Percentiles rank a stretch among this genome's conserved stretches.
These are phyloP conservation scores for Vitis hybrid DNA, from an alignment of 177 flowering plant genomes.

Conservation along the genomic window DNA sequence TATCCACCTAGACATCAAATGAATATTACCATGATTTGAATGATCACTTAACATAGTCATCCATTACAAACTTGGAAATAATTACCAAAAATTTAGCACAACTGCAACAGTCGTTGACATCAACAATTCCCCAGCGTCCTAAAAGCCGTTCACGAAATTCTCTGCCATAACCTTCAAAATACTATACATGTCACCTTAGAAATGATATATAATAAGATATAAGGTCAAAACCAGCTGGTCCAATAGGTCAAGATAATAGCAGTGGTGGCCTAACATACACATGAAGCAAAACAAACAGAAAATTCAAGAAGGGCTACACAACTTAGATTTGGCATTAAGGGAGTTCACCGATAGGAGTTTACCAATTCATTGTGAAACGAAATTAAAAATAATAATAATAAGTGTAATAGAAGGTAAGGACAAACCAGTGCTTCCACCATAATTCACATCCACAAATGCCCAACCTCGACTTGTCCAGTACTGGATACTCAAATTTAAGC, in stretches of 20 bases:
- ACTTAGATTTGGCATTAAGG: not conserved
- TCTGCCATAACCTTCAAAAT: slow-evolving; percentile 87
- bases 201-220: not conserved
- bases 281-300: not conserved
- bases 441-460: slow-evolving; percentile 98
- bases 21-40: not conserved
- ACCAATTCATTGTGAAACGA: not conserved
- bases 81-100: slow-evolving; percentile 88
- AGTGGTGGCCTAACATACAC: not conserved
- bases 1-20: slow-evolving; percentile 62
- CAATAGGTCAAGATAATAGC: slow-evolving; percentile 2
- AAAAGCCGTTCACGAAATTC: slow-evolving; percentile 86
- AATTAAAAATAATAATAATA: not conserved
- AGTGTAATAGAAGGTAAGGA: slow-evolving; percentile 12
- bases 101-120: slow-evolving; percentile 95
- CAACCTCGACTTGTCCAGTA: slow-evolving; percentile 99
- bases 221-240: not conserved
- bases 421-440: slow-evolving; percentile 97
- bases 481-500: slow-evolving; percentile 73
- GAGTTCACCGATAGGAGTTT: not conserved
- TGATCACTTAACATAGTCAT: not conserved
- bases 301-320: not conserved
- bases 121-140: slow-evolving; percentile 90
- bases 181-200: slow-evolving; percentile 10
- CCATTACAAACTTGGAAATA: slow-evolving; percentile 5